Conservation (phyloP, 306 rosid species). For the Senna siamea region DNA sequence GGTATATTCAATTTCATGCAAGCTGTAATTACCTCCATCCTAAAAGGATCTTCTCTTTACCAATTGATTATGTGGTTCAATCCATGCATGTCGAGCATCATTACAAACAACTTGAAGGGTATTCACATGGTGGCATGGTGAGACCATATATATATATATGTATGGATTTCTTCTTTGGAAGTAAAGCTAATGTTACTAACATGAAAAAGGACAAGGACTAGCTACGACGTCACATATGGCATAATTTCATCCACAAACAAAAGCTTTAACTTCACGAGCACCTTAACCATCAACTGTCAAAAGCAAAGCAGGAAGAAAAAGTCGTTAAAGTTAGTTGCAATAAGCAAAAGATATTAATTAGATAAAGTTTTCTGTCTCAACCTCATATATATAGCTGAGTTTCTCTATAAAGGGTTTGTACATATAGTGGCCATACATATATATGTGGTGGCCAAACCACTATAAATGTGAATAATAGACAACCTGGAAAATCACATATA, state of each 20-base stretch:
- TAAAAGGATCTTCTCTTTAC: slow-evolving; percentile 17
- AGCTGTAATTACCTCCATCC: too few relatives aligned
- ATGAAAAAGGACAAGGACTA: slow-evolving; percentile 43
- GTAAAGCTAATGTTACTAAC: slow-evolving; percentile 2
- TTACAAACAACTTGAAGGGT: slow-evolving; percentile 29
- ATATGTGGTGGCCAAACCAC: background rate
- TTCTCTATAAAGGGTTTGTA: too few relatives aligned
- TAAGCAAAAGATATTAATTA: slow-evolving; percentile 29
- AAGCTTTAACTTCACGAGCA: slow-evolving; percentile 54
- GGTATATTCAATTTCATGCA: too few relatives aligned
- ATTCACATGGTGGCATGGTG: slow-evolving; percentile 56
- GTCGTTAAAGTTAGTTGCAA: slow-evolving; percentile 30
- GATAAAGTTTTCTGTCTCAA: slow-evolving; percentile 34
- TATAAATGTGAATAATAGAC: background rate
- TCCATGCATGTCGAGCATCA: slow-evolving; percentile 15
- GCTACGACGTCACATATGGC: slow-evolving; percentile 17
- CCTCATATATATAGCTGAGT: background rate
- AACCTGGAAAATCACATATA: too few relatives aligned
- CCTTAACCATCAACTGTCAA: background rate
- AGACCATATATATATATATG: slow-evolving; percentile 50
- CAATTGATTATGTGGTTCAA: too few relatives aligned
- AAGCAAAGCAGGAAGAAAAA: too few relatives aligned
- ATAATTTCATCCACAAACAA: slow-evolving; percentile 36
- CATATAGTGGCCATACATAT: too few relatives aligned
- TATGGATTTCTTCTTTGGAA: slow-evolving; percentile 33